Evolutionary conservation across 169 alveolate species (phyloP).

Genomic region (Cryptosporidium baileyi): DNA sequence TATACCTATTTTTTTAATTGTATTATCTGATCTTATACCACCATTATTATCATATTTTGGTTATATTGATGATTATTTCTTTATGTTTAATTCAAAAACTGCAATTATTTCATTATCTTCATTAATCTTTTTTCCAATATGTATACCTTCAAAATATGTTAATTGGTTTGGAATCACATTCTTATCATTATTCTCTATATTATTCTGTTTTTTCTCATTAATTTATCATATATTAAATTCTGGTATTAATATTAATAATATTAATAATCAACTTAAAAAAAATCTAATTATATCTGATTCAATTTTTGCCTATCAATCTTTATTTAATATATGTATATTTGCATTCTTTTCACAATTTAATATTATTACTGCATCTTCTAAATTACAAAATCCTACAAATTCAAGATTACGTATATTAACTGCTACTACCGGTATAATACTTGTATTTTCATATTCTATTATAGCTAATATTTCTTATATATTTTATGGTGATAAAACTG

Average conservation of each 20-base stretch:
- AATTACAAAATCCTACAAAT: conserved; percentile 7
- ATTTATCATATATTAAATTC: neutral
- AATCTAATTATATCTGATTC: neutral
- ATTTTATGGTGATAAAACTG: conserved; percentile 12
- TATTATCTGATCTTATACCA: conserved; percentile 38
- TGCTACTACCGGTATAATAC: conserved; percentile 23
- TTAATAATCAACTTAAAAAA: neutral
- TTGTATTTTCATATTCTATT: conserved; percentile 44
- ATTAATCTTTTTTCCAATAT: conserved; percentile 44
- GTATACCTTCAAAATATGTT: conserved; percentile 35
- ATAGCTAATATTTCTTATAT: neutral
- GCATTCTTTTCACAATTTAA: conserved; percentile 56
- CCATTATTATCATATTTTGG: conserved; percentile 12
- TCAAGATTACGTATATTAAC: conserved; percentile 34
- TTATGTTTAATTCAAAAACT: conserved; percentile 33
- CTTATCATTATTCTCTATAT: conserved; percentile 5
- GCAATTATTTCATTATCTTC: conserved; percentile 32
- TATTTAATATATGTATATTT: conserved; percentile 55
- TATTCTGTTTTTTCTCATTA: conserved; percentile 37
- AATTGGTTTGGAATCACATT: conserved; percentile 49
- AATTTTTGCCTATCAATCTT: neutral
- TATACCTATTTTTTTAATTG: conserved; percentile 31
- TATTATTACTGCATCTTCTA: conserved; percentile 30
- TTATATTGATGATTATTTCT: neutral
- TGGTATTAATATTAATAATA: neutral